These are phyloP conservation scores for Suillus ampliporus DNA, from an alignment of 768 basidiomycete genomes.

Conservation along the genomic window DNA sequence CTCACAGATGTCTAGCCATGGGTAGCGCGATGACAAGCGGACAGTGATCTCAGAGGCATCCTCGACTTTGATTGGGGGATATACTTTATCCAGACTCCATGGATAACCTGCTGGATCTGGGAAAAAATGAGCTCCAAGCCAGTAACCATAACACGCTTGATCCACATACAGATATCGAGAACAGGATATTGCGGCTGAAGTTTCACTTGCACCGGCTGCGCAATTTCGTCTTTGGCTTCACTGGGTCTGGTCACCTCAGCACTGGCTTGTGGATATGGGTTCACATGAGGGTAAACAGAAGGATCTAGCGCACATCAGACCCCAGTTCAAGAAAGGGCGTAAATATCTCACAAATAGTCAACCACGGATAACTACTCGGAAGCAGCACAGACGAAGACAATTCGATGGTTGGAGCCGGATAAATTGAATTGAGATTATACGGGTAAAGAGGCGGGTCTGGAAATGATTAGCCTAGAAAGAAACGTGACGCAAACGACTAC, in stretches of 20 bases:
- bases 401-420: conserved; percentile 28
- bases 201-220: conserved; percentile 16
- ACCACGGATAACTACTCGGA: conserved; percentile 38
- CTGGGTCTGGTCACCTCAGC: conserved; percentile 12
- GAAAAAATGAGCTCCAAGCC: conserved; percentile 7
- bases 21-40: conserved; percentile 22
- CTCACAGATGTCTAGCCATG: conserved; percentile 33
- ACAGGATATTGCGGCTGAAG: conserved; percentile 24
- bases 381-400: conserved; percentile 16
- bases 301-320: conserved; percentile 24
- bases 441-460: conserved; percentile 50
- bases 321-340: neutral
- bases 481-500: conserved; percentile 16
- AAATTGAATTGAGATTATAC: conserved; percentile 41
- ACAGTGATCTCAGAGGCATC: conserved; percentile 5
- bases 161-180: conserved; percentile 43
- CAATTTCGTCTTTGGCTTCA: conserved; percentile 6
- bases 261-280: conserved; percentile 19
- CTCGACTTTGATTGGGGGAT: conserved; percentile 21
- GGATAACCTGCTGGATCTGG: conserved; percentile 34
- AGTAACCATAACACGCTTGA: neutral
- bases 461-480: conserved; percentile 7
- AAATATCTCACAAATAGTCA: conserved; percentile 41
- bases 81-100: conserved; percentile 29
- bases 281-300: conserved; percentile 28